These are phyloP conservation scores for Phtheirospermum japonicum DNA, from an alignment of 257 asterid species.

Conservation along the genomic window DNA sequence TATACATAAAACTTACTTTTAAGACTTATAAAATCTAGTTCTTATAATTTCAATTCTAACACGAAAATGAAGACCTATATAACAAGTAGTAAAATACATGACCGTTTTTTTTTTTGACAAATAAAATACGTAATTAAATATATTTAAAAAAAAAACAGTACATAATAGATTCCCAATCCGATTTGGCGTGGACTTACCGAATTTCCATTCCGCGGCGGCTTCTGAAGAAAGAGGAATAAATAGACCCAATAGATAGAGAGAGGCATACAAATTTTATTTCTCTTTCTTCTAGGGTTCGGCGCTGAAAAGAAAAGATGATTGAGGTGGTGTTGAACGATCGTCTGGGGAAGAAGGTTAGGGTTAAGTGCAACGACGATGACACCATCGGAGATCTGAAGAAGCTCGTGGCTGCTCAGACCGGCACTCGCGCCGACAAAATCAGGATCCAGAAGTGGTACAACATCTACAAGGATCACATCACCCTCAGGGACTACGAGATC, in stretches of 20 bases:
- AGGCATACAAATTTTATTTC: too few relatives aligned
- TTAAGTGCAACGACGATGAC: conserved; percentile 92
- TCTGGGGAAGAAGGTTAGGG: conserved; percentile 83
- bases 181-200: too few relatives aligned
- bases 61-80: too few relatives aligned
- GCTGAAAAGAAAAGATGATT: conserved; percentile 38
- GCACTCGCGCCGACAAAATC: conserved; percentile 80
- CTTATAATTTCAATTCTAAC: too few relatives aligned
- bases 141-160: too few relatives aligned
- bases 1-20: too few relatives aligned
- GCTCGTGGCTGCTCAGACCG: conserved; percentile 91
- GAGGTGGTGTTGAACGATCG: conserved; percentile 86
- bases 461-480: conserved; percentile 77
- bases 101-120: too few relatives aligned
- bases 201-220: neutral
- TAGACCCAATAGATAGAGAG: neutral
- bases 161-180: too few relatives aligned
- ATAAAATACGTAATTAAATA: too few relatives aligned
- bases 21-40: too few relatives aligned
- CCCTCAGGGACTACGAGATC: conserved; percentile 76
- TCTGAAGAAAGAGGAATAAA: neutral
- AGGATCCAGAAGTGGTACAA: conserved; percentile 89
- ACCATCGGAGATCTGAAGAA: conserved; percentile 89
- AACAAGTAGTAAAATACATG: too few relatives aligned
- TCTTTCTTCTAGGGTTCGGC: conserved; percentile 22